Evolutionary conservation across 306 rosid genomes (phyloP).

Genomic region (Gynostemma pentaphyllum): DNA sequence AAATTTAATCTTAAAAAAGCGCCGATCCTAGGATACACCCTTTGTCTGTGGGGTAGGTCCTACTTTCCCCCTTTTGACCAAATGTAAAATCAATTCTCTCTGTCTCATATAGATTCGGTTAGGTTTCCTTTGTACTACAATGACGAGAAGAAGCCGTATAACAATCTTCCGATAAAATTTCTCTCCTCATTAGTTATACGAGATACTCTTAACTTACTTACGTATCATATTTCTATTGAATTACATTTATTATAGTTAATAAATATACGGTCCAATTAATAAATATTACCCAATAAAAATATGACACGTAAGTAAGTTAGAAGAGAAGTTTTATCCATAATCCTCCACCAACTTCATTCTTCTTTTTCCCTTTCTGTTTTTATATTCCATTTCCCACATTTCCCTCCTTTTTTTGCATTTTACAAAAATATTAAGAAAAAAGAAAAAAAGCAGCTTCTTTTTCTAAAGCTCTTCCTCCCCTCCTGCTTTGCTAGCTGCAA

Average conservation of each 20-base stretch:
- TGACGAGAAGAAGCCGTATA: conserved; percentile 7
- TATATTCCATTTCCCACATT: conserved; percentile 40
- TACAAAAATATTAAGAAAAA: conserved; percentile 2
- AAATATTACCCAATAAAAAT: too few species aligned
- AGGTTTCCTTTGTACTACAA: conserved; percentile 3
- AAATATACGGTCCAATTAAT: too few species aligned
- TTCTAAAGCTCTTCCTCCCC: conserved; percentile 30
- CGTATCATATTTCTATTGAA: too few species aligned
- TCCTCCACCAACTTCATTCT: conserved; percentile 20
- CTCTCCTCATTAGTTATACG: too few species aligned
- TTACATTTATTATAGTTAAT: too few species aligned
- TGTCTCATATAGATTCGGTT: conserved; percentile 1
- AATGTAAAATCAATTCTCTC: conserved; percentile 34
- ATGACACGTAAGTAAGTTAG: too few species aligned
- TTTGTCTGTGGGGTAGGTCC: conserved; percentile 46
- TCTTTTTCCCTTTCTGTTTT: conserved; percentile 29
- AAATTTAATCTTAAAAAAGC: conserved; percentile 13
- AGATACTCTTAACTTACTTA: too few species aligned
- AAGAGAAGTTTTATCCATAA: too few species aligned
- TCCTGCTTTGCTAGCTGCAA: conserved; percentile 36
- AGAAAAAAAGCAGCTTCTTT: conserved; percentile 42
- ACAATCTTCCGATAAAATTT: too few species aligned
- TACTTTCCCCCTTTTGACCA: conserved; percentile 56
- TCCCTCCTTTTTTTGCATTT: conserved; percentile 23
- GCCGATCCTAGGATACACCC: conserved; percentile 50